Evolutionary conservation across 495 filamentous ascomycete species (phyloP), one percentile per base, ranked within the genome.

Genomic region (Cairneyella variabilis): DNA sequence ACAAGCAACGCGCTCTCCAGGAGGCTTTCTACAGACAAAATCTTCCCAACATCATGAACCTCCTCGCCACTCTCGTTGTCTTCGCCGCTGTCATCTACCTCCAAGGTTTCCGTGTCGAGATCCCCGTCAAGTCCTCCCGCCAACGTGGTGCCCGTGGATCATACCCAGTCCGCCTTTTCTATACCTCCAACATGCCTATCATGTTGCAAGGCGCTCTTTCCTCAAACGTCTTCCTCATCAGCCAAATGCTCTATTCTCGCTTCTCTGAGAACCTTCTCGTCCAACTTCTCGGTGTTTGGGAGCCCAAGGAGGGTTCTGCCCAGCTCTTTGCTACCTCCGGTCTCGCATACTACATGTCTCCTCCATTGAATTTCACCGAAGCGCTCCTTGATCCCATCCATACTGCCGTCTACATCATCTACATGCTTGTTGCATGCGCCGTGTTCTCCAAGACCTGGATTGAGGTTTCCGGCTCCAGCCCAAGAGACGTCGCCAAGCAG

Each of bases 391-490:
- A 99, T 74, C 93, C 95, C 26, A 86, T 99, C 61, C 92, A 99
- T 76, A 97, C 95, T 12, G 88, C 86, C 53, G 81, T 97, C 65
- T 99, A 97, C 73, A 91, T 97, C 56, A 79, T 82, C 41, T 99
- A 96, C 75, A 99, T 97, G 90, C 83, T 97, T 47, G 84, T 87
- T 60, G 95, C 95, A 58, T 99, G 95, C 64, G 95, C 95, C 47
- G 81, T 97, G 67, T 99, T 99, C 81, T 96, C 90, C 71, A 99
- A 97, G 89, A 97, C 93, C 21, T 98, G 93, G 95, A 97, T 99
- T 66, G 95, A 99, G 73, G 95, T 99, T 56, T 97, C 92, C 30
- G 95, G 95, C 68, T 96, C 91, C 53, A 89, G 88, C 71, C 95
- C 95, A 21, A 87, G 95, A 69, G 95, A 99, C 67, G 95, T 99